These are phyloP conservation scores for Cryptosporidium muris DNA, from an alignment of 169 alveolate genomes.

Conservation along the genomic window DNA sequence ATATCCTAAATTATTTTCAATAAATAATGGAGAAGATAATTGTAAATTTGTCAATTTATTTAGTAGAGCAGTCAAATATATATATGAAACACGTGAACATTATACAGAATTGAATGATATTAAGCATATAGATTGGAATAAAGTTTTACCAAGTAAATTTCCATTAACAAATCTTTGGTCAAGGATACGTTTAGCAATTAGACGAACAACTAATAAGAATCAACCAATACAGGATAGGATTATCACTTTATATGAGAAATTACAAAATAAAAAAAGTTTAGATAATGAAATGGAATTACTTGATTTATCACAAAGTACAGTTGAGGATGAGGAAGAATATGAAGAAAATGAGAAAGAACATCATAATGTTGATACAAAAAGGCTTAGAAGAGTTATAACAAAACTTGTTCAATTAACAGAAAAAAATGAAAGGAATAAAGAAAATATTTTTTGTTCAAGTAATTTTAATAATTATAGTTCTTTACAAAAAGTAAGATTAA, in stretches of 20 bases:
- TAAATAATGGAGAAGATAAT: conserved; percentile 11
- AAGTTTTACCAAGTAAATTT: conserved; percentile 16
- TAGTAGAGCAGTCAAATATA: conserved; percentile 42
- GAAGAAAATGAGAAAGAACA: background rate
- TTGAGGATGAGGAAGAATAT: background rate
- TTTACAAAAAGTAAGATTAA: conserved; percentile 22
- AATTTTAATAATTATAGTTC: conserved; percentile 20
- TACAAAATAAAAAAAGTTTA: background rate
- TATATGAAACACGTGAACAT: conserved; percentile 35
- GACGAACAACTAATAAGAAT: conserved; percentile 26
- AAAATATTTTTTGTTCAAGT: background rate
- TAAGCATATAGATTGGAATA: conserved; percentile 59
- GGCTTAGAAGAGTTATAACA: conserved; percentile 21
- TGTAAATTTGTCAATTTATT: conserved; percentile 12
- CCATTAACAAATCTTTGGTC: conserved; percentile 69
- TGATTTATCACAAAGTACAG: background rate
- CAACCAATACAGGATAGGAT: conserved; percentile 47
- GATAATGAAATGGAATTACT: background rate
- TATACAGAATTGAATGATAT: conserved; percentile 51
- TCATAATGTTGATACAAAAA: conserved; percentile 23
- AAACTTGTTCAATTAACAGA: conserved; percentile 5
- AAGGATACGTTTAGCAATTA: conserved; percentile 47
- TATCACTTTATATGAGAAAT: conserved; percentile 16
- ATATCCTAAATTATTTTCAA: conserved; percentile 38
- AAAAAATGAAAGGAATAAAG: conserved; percentile 3